These are phyloP conservation scores for Trichosporon sp. DNA, from an alignment of 1,284 basidiomycete species.

Conservation along the genomic window DNA sequence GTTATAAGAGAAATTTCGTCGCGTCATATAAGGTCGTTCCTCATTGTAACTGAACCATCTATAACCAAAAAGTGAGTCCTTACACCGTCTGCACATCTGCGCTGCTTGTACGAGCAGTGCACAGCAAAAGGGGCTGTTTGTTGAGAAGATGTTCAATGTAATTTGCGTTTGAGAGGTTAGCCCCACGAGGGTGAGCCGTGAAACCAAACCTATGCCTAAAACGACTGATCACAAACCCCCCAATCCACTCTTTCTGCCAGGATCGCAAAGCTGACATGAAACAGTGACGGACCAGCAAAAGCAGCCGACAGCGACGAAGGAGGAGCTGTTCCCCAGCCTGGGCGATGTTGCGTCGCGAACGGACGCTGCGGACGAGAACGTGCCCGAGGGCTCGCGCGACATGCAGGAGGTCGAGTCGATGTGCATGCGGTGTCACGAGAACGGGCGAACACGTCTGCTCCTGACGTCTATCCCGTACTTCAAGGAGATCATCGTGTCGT, in stretches of 20 bases:
- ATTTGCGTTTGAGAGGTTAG: conserved; percentile 46
- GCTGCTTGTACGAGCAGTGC: not conserved
- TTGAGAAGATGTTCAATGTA: conserved; percentile 43
- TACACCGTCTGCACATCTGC: not conserved
- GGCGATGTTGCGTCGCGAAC: conserved; percentile 43
- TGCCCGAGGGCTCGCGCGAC: conserved; percentile 36
- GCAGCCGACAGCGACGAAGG: conserved; percentile 15
- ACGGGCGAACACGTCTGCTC: conserved; percentile 87
- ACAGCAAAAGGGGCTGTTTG: not conserved
- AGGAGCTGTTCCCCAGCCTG: conserved; percentile 44
- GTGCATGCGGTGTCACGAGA: conserved; percentile 88
- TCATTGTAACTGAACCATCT: not conserved
- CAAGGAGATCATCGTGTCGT: conserved; percentile 90
- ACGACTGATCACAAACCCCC: conserved; percentile 33
- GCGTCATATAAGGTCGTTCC: not conserved
- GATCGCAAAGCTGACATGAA: not conserved
- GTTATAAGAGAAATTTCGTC: not conserved
- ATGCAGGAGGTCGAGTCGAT: conserved; percentile 82
- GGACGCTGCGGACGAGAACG: conserved; percentile 41
- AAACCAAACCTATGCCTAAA: conserved; percentile 44
- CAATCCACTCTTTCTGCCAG: not conserved
- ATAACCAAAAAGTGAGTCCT: conserved; percentile 1
- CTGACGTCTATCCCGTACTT: conserved; percentile 96
- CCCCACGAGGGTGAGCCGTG: conserved; percentile 20
- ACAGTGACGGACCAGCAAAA: conserved; percentile 1